Evolutionary conservation across 768 basidiomycete species (phyloP).

Genomic region (Macrolepiota fuliginosa): DNA sequence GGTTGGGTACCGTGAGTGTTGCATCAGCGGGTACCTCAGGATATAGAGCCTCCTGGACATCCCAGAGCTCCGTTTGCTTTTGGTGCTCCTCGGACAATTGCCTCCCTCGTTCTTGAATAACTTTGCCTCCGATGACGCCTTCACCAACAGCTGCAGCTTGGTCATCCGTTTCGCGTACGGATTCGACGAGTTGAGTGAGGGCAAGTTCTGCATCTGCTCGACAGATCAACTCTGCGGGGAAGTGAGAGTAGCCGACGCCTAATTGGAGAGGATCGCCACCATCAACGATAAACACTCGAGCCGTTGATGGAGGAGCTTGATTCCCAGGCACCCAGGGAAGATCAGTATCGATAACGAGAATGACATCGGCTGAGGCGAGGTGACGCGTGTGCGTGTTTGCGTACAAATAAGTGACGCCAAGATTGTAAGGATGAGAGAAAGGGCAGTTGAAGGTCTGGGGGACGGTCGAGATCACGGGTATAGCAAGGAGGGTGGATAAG

Average conservation of each 20-base stretch:
- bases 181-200: constrained; percentile 44
- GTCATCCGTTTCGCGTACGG: constrained; percentile 25
- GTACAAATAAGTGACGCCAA: constrained; percentile 50
- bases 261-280: constrained; percentile 60
- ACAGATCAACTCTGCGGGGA: constrained; percentile 57
- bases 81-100: constrained; percentile 5
- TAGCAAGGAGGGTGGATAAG: constrained; percentile 49
- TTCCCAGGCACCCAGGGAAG: constrained; percentile 62
- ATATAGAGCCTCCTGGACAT: not conserved
- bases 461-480: constrained; percentile 53
- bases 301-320: constrained; percentile 37
- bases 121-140: constrained; percentile 17
- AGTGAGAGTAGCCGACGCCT: constrained; percentile 46
- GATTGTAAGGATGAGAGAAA: constrained; percentile 50
- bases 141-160: constrained; percentile 21
- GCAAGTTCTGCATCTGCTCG: constrained; percentile 54
- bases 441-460: constrained; percentile 53
- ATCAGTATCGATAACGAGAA: constrained; percentile 64
- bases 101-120: constrained; percentile 8
- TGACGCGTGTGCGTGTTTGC: constrained; percentile 42
- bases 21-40: not conserved
- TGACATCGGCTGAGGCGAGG: constrained; percentile 55
- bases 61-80: not conserved
- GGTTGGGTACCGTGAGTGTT: constrained; percentile 41
- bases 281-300: constrained; percentile 60